These are phyloP conservation scores for Escallonia rubra DNA, from an alignment of 129 eudicot genomes.

Conservation along the genomic window DNA sequence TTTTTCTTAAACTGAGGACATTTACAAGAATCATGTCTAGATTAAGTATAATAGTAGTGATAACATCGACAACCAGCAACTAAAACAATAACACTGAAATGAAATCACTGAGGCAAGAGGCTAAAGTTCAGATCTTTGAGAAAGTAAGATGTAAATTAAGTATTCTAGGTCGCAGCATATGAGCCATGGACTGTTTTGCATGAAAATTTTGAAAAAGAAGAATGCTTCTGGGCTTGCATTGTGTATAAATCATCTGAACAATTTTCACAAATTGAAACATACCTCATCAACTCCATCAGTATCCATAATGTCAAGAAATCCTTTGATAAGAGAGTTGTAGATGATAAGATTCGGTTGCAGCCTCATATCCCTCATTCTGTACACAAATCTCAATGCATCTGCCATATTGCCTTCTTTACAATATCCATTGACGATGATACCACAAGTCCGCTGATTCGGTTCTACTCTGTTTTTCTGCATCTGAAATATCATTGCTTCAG, in stretches of 20 bases:
- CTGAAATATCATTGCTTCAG: slow-evolving; percentile 64
- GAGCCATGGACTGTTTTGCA: too few relatives aligned
- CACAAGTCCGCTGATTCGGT: slow-evolving; percentile 86
- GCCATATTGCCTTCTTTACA: slow-evolving; percentile 77
- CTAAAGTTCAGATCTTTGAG: background rate
- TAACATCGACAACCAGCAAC: too few relatives aligned
- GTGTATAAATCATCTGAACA: too few relatives aligned
- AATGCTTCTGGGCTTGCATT: too few relatives aligned
- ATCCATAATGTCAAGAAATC: slow-evolving; percentile 56
- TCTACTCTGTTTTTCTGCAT: slow-evolving; percentile 54
- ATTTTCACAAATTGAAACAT: slow-evolving; percentile 11
- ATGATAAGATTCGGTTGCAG: slow-evolving; percentile 74
- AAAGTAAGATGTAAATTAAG: background rate
- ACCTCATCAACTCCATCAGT: slow-evolving; percentile 93
- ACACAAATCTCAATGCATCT: slow-evolving; percentile 79
- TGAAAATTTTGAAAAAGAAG: too few relatives aligned
- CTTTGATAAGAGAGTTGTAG: slow-evolving; percentile 76
- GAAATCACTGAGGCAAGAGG: background rate
- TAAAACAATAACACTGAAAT: too few relatives aligned
- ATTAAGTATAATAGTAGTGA: too few relatives aligned
- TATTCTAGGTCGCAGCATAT: too few relatives aligned
- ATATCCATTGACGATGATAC: slow-evolving; percentile 76
- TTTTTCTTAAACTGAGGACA: too few relatives aligned
- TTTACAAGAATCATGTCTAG: too few relatives aligned
- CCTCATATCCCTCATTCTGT: slow-evolving; percentile 72